phyloP scores from a whole-genome alignment of 805 yeast species.

The Suhomyces prunicola region DNA sequence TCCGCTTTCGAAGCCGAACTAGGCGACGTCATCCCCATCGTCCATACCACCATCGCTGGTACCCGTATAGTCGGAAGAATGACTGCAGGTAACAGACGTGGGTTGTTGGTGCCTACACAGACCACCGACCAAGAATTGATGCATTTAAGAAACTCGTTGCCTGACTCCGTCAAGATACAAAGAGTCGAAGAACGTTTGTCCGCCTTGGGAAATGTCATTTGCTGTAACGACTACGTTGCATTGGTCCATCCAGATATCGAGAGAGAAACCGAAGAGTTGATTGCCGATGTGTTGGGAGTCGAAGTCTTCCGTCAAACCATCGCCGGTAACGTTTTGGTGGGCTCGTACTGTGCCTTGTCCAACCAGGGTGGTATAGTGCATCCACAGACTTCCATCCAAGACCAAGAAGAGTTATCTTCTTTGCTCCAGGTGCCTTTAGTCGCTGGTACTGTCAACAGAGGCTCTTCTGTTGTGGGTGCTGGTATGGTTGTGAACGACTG shows the following conservation, averaged over 20 bases:
- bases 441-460: slow-evolving; percentile 98
- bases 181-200: slow-evolving; percentile 97
- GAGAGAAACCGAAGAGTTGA: slow-evolving; percentile 97
- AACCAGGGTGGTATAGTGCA: slow-evolving; percentile 99
- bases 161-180: slow-evolving; percentile 92
- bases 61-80: slow-evolving; percentile 96
- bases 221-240: slow-evolving; percentile 98
- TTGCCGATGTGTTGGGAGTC: slow-evolving; percentile 96
- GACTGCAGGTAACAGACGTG: slow-evolving; percentile 98
- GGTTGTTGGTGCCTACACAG: slow-evolving; percentile 93
- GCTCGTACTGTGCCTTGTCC: slow-evolving; percentile 90
- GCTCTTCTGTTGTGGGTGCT: slow-evolving; percentile 96
- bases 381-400: slow-evolving; percentile 95
- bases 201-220: slow-evolving; percentile 95
- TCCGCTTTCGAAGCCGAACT: slow-evolving; percentile 97
- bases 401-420: slow-evolving; percentile 96
- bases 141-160: slow-evolving; percentile 94
- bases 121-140: slow-evolving; percentile 98
- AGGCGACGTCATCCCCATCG: slow-evolving; percentile 94
- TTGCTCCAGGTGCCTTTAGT: slow-evolving; percentile 95
- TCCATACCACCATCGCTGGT: slow-evolving; percentile 97
- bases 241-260: slow-evolving; percentile 98
- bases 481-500: slow-evolving; percentile 99
- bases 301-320: slow-evolving; percentile 99
- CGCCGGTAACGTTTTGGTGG: slow-evolving; percentile 96